Evolutionary conservation across 768 basidiomycete genomes (phyloP).

Genomic region (Mycena epipterygia): DNA sequence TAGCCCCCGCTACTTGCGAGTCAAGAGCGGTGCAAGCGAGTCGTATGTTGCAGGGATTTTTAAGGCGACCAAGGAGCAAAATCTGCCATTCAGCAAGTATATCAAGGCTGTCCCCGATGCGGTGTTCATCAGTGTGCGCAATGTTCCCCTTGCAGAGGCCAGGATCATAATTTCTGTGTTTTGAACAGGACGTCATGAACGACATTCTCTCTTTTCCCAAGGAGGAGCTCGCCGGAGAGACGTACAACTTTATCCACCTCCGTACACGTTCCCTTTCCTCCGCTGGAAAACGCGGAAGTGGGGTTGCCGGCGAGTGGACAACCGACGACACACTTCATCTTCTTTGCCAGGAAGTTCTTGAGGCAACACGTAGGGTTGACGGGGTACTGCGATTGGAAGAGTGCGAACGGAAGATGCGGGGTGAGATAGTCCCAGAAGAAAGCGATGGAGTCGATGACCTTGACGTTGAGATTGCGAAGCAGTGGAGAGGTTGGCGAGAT

Average conservation of each 20-base stretch:
- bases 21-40: constrained; percentile 19
- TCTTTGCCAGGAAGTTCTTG: constrained; percentile 14
- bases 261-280: constrained; percentile 8
- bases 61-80: constrained; percentile 19
- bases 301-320: constrained; percentile 13
- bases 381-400: constrained; percentile 23
- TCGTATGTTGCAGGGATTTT: constrained; percentile 25
- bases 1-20: constrained; percentile 25
- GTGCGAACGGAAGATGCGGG: constrained; percentile 14
- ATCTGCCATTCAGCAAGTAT: constrained; percentile 29
- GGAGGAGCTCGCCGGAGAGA: constrained; percentile 26
- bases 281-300: constrained; percentile 1
- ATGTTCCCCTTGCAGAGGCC: background rate
- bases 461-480: constrained; percentile 19
- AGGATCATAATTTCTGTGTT: background rate
- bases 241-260: constrained; percentile 24
- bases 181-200: constrained; percentile 26
- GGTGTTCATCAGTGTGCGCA: background rate
- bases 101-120: constrained; percentile 15
- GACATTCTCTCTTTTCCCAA: constrained; percentile 28
- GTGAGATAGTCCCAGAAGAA: background rate
- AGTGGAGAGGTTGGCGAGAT: constrained; percentile 22
- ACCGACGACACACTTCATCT: constrained; percentile 11
- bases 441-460: constrained; percentile 4
- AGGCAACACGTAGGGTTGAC: constrained; percentile 17